Conservation (phyloP, 352 stramenopile genomes). For the Phytophthora fragariaefolia region DNA sequence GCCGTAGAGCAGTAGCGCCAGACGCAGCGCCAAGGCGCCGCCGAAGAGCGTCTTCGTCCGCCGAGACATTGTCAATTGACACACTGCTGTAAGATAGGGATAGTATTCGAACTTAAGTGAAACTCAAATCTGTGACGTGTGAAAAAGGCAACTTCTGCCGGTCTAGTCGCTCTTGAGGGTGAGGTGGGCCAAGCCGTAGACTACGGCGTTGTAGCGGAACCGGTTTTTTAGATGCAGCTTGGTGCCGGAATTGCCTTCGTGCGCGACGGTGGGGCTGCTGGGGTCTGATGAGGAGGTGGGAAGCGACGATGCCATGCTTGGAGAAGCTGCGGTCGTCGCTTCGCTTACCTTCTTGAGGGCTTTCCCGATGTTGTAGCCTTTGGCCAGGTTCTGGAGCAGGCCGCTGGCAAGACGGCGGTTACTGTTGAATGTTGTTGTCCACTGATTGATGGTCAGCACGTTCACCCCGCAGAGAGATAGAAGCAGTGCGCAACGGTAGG, state of each 20-base stretch:
- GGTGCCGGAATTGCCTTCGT: background rate
- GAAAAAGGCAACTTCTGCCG: conserved; percentile 19
- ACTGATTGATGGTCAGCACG: conserved; percentile 80
- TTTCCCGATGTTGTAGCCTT: conserved; percentile 64
- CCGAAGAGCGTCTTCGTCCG: conserved; percentile 48
- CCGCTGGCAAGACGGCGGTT: conserved; percentile 69
- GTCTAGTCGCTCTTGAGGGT: conserved; percentile 54
- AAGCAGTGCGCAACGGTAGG: conserved; percentile 68
- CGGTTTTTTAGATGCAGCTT: conserved; percentile 72
- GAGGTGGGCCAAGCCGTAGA: conserved; percentile 73
- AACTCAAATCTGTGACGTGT: conserved; percentile 25
- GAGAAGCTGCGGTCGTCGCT: conserved; percentile 19
- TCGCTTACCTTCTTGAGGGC: conserved; percentile 66
- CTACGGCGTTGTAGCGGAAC: conserved; percentile 69
- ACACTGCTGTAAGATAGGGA: background rate
- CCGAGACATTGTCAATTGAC: conserved; percentile 27
- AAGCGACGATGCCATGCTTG: conserved; percentile 6
- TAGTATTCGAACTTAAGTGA: conserved; percentile 21
- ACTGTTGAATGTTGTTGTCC: conserved; percentile 76
- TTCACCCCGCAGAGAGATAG: conserved; percentile 84
- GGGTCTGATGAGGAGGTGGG: conserved; percentile 5
- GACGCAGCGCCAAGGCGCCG: conserved; percentile 59
- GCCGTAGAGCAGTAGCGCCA: conserved; percentile 77
- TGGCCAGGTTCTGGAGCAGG: conserved; percentile 57
- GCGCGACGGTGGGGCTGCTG: background rate